Base-by-base conservation (phyloP, 2,329 filamentous ascomycete species). In the Hypoxylon sp. region DNA sequence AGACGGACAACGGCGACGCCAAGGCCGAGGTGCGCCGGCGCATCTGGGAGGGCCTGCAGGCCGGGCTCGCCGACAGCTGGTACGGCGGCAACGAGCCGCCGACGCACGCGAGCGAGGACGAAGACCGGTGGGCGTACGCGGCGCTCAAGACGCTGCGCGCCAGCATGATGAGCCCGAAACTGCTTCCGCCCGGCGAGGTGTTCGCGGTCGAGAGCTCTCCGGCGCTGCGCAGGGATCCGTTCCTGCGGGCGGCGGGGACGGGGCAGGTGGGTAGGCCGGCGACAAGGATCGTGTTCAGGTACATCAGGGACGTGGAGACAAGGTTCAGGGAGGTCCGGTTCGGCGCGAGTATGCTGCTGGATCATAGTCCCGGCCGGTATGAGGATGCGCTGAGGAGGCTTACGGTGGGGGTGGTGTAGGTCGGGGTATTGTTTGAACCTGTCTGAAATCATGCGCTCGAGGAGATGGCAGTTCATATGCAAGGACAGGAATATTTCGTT, bases 101-200 rank as follows among this genome's bases (percentile, higher is more conserved):
- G 11, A 71, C 74, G 66, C 59, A 74, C 41, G 65, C 79, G 26
- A 76, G 77, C 17, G 80, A 85, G 53, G 84, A 87, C 7, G 86
- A 88, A n/a, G 87, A 89, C 47, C 81, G 86, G 28, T 93, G 90
- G 91, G 87, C 88, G 0, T 87, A 87, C 73, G 84, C 88, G 0
- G 86, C 89, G 0, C 81, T 93, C 5, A 87, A 89, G 70, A 85
- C 84, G 0, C 77, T 94, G 15, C 83, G 91, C 2, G 85, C 85
- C 2, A 87, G 84, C 69, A 91, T 93, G 88, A 82, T 85, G 64
- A 89, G 85, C 53, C 80, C 85, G 30, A 93, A 93, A 72, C 81
- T 94, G 2, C 78, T 92, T 48, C 91, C 91, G 1, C 91, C 91
- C 0, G 91, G 91, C 0, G 91, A 94, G 73, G 89, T 93, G 0